Evolutionary conservation across 2,329 filamentous ascomycete genomes (phyloP), one percentile per base, ranked within the genome.

Genomic region (Verticillium dahliae): DNA sequence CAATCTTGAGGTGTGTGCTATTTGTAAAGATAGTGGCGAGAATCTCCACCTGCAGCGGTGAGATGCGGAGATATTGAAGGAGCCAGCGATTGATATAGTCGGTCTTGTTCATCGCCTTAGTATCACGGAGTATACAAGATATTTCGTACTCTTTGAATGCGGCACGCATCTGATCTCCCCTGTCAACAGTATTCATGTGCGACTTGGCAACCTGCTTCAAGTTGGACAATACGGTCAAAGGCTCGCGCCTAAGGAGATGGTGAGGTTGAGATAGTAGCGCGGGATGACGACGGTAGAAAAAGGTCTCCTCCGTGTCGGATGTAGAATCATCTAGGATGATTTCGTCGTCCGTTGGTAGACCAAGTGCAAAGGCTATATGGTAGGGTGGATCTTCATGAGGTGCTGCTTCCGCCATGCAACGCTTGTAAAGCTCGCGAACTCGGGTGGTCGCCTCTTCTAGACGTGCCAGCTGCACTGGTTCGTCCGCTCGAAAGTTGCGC

Each of bases 11-110:
- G 10, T 66, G 67, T 6, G 65, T 7, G 76, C 74, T 9, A 70
- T 66, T 15, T 13, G 70, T 67, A 58, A 76, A 78, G 6, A 73
- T 70, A 10, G 71, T 67, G 62, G 78, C 76, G 7, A 84, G 72
- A 2, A 79, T 67, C 61, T 77, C 71, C 1, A 73, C 79, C 62
- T 81, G 77, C 61, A 83, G 67, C 0, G 79, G 73, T 2, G 78
- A 81, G 14, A 74, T 71, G 39, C 80, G 76, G 50, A 85, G 73
- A 52, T 78, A 77, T 57, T 84, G 79, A 13, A 85, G 73, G 2
- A 85, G 70, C 82, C 83, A 85, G 50, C 80, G 74, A 65, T 79
- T 80, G 66, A 85, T 76, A 61, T 76, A 81, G 58, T 82, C 77
- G 1, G 69, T 70, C 64, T 77, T 80, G 65, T 75, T 73, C 2